Percentiles rank a stretch among this genome's conserved stretches.
phyloP scores from a whole-genome alignment of 495 filamentous ascomycete genomes.

The Talaromyces wortmannii region DNA sequence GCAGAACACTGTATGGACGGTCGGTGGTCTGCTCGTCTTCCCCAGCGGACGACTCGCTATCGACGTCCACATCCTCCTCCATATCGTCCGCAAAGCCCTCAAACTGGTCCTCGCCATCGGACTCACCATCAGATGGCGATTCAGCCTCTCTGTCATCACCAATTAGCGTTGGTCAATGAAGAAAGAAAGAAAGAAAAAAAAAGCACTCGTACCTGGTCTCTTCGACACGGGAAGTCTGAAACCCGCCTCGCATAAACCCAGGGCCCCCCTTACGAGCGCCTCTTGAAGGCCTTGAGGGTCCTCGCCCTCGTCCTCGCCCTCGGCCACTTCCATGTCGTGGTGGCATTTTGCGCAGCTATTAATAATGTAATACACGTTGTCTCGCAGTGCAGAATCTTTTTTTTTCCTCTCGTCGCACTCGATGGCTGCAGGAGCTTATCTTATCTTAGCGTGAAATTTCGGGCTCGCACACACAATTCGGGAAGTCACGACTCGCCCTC shows the following conservation, averaged over 20 bases:
- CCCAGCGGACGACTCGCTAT: conserved; percentile 33
- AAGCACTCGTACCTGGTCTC: conserved; percentile 27
- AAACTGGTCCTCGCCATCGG: conserved; percentile 17
- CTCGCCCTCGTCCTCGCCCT: conserved; percentile 5
- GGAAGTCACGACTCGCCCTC: conserved; percentile 15
- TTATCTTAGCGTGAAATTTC: conserved; percentile 53
- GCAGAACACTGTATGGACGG: conserved; percentile 57
- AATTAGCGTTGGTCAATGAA: background rate
- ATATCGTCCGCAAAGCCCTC: conserved; percentile 15
- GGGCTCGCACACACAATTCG: conserved; percentile 38
- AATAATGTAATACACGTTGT: too few relatives aligned
- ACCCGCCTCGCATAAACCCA: conserved; percentile 18
- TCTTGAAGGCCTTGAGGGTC: conserved; percentile 10
- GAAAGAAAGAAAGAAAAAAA: background rate
- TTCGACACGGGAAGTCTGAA: conserved; percentile 32
- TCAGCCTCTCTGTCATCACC: conserved; percentile 11
- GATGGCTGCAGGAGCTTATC: conserved; percentile 28
- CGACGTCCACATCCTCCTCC: conserved; percentile 19
- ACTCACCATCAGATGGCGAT: conserved; percentile 13
- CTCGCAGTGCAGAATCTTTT: background rate
- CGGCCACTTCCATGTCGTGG: conserved; percentile 20
- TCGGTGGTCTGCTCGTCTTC: conserved; percentile 35
- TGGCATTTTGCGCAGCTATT: conserved; percentile 8
- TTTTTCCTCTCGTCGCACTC: background rate
- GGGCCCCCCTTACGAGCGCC: conserved; percentile 22